A percentile compares a stretch with the other conserved stretches of the same genome.
Evolutionary conservation across 306 rosid genomes (phyloP).

Genomic region (Hippophae rhamnoides): DNA sequence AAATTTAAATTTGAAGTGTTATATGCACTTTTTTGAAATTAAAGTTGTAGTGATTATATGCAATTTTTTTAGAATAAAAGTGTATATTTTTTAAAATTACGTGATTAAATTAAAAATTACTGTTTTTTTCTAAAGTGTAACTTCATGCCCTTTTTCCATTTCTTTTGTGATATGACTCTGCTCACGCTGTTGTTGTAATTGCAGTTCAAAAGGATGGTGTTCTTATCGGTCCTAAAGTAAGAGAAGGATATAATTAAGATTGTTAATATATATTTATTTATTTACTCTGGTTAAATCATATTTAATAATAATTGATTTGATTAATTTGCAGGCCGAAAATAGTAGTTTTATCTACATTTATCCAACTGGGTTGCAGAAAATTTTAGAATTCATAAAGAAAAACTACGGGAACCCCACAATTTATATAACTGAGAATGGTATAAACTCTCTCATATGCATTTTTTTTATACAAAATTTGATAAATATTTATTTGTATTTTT

Average conservation of each 20-base stretch:
- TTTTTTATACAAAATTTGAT: too few species aligned
- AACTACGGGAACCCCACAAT: conserved; percentile 15
- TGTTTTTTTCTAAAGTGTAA: too few species aligned
- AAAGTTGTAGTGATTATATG: too few species aligned
- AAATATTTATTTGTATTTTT: too few species aligned
- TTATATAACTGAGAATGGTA: conserved; percentile 17
- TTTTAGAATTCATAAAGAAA: conserved; percentile 12
- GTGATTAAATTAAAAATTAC: too few species aligned
- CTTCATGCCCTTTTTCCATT: neutral
- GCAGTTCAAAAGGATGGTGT: conserved; percentile 8
- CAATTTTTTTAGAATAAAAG: too few species aligned
- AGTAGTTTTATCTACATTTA: conserved; percentile 8
- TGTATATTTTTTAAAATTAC: too few species aligned
- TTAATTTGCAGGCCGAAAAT: conserved; percentile 4
- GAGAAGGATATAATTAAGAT: neutral
- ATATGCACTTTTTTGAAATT: too few species aligned
- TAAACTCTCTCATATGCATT: too few species aligned
- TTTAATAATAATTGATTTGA: neutral
- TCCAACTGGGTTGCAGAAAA: conserved; percentile 17
- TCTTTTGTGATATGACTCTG: neutral
- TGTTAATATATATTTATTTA: too few species aligned
- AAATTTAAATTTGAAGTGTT: too few species aligned
- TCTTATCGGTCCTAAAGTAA: conserved; percentile 19
- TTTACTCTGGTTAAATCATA: neutral
- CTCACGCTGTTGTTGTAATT: conserved; percentile 7